Conservation (phyloP, 495 filamentous ascomycete genomes). For the Viridothelium virens region DNA sequence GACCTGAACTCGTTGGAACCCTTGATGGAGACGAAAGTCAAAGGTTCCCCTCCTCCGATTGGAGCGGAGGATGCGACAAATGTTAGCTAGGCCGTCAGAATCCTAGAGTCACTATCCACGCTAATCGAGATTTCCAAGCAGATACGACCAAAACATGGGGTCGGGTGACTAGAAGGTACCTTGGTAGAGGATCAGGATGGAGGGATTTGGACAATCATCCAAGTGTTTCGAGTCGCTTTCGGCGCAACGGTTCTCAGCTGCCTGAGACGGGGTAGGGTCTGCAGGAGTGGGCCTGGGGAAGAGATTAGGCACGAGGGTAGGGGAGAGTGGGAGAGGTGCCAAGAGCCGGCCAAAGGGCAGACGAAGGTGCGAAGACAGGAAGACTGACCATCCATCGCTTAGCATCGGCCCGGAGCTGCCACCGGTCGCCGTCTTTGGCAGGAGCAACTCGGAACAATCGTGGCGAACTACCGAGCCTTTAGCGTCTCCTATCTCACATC, state of each 20-base stretch:
- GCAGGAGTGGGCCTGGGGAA: background rate
- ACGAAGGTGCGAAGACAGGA: background rate
- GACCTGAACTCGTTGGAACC: background rate
- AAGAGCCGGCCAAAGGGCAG: background rate
- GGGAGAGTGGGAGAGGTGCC: background rate
- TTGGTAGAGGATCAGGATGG: no score
- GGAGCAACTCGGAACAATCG: background rate
- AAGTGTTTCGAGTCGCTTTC: background rate
- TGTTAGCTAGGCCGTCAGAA: background rate
- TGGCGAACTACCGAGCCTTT: background rate
- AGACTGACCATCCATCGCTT: background rate
- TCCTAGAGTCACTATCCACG: background rate
- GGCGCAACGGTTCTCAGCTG: background rate
- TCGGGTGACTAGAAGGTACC: background rate
- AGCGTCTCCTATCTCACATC: background rate
- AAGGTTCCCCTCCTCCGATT: background rate
- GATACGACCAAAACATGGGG: background rate
- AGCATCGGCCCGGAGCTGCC: background rate
- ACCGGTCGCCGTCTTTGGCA: constrained; percentile 9
- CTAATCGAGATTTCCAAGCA: background rate
- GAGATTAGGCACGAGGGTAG: background rate
- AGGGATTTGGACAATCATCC: background rate
- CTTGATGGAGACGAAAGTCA: background rate
- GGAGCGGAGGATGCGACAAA: background rate
- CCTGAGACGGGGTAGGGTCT: background rate